A percentile compares a stretch with the other conserved stretches of the same genome.
phyloP scores from a whole-genome alignment of 257 asterid genomes.

The Nicotiana knightiana region DNA sequence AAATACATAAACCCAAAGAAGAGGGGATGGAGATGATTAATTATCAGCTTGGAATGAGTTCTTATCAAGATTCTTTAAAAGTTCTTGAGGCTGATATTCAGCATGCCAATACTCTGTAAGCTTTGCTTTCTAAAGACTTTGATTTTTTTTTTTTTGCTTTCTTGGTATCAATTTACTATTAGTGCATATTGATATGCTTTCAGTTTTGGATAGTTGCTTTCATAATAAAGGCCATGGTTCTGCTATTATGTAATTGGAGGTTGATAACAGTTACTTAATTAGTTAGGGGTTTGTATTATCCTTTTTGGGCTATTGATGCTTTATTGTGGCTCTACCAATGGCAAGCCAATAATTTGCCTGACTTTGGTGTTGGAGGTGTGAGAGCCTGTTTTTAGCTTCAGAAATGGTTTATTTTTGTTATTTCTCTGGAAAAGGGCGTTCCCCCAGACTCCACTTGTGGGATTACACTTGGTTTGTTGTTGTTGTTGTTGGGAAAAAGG shows the following conservation, averaged over 20 bases:
- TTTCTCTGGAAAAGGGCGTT: neutral
- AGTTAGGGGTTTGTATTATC: neutral
- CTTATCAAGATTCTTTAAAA: slow-evolving; percentile 61
- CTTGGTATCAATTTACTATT: neutral
- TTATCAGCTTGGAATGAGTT: slow-evolving; percentile 56
- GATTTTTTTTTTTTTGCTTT: neutral
- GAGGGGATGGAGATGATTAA: slow-evolving; percentile 57
- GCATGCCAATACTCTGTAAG: slow-evolving; percentile 84
- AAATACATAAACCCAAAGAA: neutral
- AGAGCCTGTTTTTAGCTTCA: neutral
- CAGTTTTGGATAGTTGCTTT: neutral
- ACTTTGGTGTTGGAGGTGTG: neutral
- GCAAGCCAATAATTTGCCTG: neutral
- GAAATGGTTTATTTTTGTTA: neutral
- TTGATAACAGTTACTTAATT: neutral
- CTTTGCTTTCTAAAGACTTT: neutral
- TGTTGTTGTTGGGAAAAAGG: neutral
- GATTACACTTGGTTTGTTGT: too few species aligned
- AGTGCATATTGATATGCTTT: neutral
- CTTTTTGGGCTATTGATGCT: neutral
- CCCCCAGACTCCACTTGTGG: too few species aligned
- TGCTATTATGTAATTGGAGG: neutral
- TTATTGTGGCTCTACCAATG: neutral
- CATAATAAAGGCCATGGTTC: neutral
- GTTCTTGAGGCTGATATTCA: slow-evolving; percentile 75